Evolutionary conservation across 257 asterid genomes (phyloP), one percentile per base, ranked within the genome.

Genomic region (Dorcoceras hygrometricum): DNA sequence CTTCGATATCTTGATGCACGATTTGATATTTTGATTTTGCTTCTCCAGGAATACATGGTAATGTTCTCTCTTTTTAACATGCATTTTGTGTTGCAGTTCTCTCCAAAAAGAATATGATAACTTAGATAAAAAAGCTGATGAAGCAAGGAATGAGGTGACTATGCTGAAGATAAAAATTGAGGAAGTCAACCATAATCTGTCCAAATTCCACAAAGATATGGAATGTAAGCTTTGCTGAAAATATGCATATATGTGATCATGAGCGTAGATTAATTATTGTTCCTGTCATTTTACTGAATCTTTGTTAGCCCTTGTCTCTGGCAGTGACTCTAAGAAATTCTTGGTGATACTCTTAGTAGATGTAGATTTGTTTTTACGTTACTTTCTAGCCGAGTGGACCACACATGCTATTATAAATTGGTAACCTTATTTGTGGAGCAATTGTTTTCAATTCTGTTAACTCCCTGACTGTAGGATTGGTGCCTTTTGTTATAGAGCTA

Each of bases 61-160:
- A 24, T 24, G 59, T 18, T 50, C 59, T 46, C 29, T 50, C 60
- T 62, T 22, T 36, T 34, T 65, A 46, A 72, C 64, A 54, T 74
- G 54, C 62, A 66, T 71, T 75, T 70, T 74, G 56, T 78, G 70
- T 51, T 76, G 63, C 87, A 93, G 99, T 72, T 80, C 88, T 70
- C 84, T 85, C 28, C 79, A 75, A 65, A 77, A 70, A 79, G 99
- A 93, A 82, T 89, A 80, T 73, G 86, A 88, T 62, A 95, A 93
- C 73, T 63, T 90, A 73, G 87, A 82, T 66, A 71, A 77, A 65
- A 93, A 93, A 78, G 87, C 87, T 72, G 89, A 78, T 43, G 95
- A 83, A 71, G 95, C 97, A 58, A 90, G 85, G 78, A 88, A 82
- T 75, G 97, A 90, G 75, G 95, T 88, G 80, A 87, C 84, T 66